Evolutionary conservation across 1,284 basidiomycete species (phyloP), one percentile per base, ranked within the genome.

Genomic region (Microbotryum scabiosae): DNA sequence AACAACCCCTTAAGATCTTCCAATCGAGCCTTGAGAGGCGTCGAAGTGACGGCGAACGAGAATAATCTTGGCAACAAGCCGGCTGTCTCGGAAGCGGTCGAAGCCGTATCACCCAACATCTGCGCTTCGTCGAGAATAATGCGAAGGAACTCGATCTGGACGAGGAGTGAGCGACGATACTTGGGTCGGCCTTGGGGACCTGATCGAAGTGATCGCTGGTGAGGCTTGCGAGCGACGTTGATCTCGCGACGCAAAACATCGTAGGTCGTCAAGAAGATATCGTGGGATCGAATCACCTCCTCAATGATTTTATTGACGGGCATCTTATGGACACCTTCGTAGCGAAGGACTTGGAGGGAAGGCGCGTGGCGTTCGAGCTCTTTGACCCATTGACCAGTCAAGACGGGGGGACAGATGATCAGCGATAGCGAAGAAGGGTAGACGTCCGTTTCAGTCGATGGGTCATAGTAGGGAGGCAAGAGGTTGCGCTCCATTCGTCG

Each of bases 61-160:
- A 56, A 64, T 28, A 61, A 57, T 20, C 71, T 64, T 5, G 64
- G 64, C 46, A 72, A 65, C 23, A 64, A 61, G 14, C 61, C 62
- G n/a, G 67, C 67, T 16, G 63, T 68, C 46, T 72, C 71, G 20
- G 62, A 63, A 9, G 65, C 65, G 12, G 47, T 45, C 9, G 59
- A 59, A 23, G 59, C 62, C 21, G 45, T 47, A 32, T 26, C 55
- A 55, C 60, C 61, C 26, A 12, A 60, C 67, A 69, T 66, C 41
- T 68, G 71, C 2, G 69, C 70, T 51, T 72, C 71, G 57, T 72
- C 71, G 44, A 68, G 62, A 48, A 68, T 32, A 6, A 72, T 63
- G 1, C 71, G 50, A 6, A 71, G 50, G 30, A 61, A 72, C 23
- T 72, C 69, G 45, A 70, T 46, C 21, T 67, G 59, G 45, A 72